Base-by-base conservation (phyloP, 371 early-diverging fungal genomes). In the Mucor sp. region DNA sequence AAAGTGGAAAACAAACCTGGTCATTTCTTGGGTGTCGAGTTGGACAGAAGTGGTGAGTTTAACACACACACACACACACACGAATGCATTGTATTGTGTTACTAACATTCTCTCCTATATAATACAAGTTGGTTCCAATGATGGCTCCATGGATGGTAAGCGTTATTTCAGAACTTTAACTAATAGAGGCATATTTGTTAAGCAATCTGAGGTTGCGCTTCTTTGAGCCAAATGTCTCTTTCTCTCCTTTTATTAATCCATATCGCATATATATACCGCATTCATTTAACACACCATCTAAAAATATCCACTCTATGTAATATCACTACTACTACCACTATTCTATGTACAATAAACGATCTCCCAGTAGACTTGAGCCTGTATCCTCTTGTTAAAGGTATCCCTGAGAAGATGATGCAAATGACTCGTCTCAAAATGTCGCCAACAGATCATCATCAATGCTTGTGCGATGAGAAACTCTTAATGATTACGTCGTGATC, bases 121-220 rank as follows among this genome's bases (percentile, higher is more conserved):
- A 30, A n/a, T n/a, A n/a, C n/a, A 56, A 74, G 74, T 81, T 23
- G 79, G 81, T 19, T 72, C 64, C 33, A 74, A 62, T 63, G 76
- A 81, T 61, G 81, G 81, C 4, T 68, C 71, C 6, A 60, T 76
- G 19, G 66, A 74, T 37, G 79, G 76, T 11, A 66, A 65, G 48
- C 66, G 71, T 7, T 81, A 81, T 37, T 69, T 69, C 56, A 60
- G 56, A 0, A 69, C 69, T 19, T 47, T 33, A 53, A 32, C 69
- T n/a, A 69, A 69, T 32, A 60, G 58, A 50, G 69, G 65, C 11
- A 43, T 69, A 5, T 69, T 69, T 56, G 69, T 69, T 7, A 69
- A 69, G 56, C 61, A 60, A 19, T 60, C 64, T 5, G 53, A 69
- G 32, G 65, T 69, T 25, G 48, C 53, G 6, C 33, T 62, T 15